A percentile compares a stretch with the other conserved stretches of the same genome.
These are phyloP conservation scores for Beauveria brongniartii DNA, from an alignment of 2,329 filamentous ascomycete species.

Conservation along the genomic window DNA sequence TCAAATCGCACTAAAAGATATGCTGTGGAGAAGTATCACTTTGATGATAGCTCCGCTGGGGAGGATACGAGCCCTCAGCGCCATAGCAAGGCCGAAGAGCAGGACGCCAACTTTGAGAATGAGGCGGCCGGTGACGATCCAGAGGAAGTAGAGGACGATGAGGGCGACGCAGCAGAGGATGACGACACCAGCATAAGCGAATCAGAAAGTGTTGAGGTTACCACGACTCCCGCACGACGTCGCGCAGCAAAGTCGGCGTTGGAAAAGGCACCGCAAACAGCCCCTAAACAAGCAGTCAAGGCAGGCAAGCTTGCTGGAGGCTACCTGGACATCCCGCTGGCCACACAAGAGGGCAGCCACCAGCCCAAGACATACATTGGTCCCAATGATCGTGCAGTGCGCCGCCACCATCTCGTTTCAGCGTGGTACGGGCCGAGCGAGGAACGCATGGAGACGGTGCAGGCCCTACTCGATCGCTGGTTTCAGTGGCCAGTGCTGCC, in stretches of 20 bases:
- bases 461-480: conserved; percentile 35
- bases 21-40: conserved; percentile 26
- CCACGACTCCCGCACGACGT: neutral
- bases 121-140: conserved; percentile 17
- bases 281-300: conserved; percentile 17
- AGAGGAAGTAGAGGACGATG: conserved; percentile 14
- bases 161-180: conserved; percentile 26
- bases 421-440: conserved; percentile 35
- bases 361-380: conserved; percentile 27
- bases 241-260: neutral
- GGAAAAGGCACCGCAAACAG: conserved; percentile 19
- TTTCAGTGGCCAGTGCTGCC: conserved; percentile 32
- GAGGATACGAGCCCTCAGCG: conserved; percentile 20
- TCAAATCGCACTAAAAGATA: conserved; percentile 29
- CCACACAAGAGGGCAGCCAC: conserved; percentile 23
- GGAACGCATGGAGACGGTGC: conserved; percentile 26
- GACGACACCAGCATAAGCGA: conserved; percentile 24
- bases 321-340: conserved; percentile 26
- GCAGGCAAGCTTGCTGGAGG: conserved; percentile 16
- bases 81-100: conserved; percentile 19
- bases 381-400: conserved; percentile 26
- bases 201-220: conserved; percentile 16
- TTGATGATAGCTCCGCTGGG: conserved; percentile 24
- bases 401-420: conserved; percentile 26
- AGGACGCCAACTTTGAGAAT: conserved; percentile 22